Evolutionary conservation across 2,329 filamentous ascomycete genomes (phyloP).

Genomic region (Fusarium pilosicola): DNA sequence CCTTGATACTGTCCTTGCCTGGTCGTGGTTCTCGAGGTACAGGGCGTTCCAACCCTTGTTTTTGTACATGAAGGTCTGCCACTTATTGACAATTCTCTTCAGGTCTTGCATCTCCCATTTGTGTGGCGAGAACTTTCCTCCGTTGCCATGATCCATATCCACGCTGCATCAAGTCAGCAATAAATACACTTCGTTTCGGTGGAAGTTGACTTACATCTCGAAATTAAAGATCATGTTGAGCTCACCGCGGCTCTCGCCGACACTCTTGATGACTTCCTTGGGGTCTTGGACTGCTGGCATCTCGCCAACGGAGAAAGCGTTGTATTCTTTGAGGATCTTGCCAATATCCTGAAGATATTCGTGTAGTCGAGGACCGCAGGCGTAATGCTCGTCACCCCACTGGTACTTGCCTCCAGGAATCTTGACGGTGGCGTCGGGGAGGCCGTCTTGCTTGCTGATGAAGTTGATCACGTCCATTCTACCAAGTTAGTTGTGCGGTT

Average conservation of each 20-base stretch:
- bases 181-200: rapidly evolving
- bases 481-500: background rate
- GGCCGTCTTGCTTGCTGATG: constrained; percentile 67
- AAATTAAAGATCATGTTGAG: constrained; percentile 73
- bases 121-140: constrained; percentile 27
- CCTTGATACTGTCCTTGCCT: constrained; percentile 66
- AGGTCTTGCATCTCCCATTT: constrained; percentile 31
- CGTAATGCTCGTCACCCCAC: constrained; percentile 52
- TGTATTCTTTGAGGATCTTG: constrained; percentile 63
- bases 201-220: constrained; percentile 51
- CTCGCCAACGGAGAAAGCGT: constrained; percentile 71
- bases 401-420: constrained; percentile 54
- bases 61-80: constrained; percentile 55
- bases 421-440: constrained; percentile 63
- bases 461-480: constrained; percentile 73
- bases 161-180: constrained; percentile 48
- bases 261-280: constrained; percentile 63
- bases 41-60: constrained; percentile 66
- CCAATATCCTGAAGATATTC: constrained; percentile 72
- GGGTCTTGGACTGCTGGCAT: constrained; percentile 66
- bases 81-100: constrained; percentile 49
- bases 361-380: constrained; percentile 71
- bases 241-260: constrained; percentile 57
- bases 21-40: constrained; percentile 73
- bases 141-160: constrained; percentile 63